Evolutionary conservation across 2,329 filamentous ascomycete genomes (phyloP).

Genomic region (Ascochyta koolunga): DNA sequence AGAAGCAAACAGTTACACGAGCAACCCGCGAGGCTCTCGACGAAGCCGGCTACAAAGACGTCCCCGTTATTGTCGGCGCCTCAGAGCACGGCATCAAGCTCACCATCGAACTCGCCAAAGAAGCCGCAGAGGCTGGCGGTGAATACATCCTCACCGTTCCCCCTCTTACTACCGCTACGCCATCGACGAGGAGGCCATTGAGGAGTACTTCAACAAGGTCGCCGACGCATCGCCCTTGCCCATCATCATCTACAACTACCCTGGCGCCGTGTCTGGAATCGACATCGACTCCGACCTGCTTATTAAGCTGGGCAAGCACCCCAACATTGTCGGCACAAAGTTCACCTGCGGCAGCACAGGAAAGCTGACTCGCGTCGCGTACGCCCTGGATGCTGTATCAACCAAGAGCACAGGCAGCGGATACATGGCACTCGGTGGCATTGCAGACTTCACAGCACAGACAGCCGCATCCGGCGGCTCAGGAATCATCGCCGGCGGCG

Average conservation of each 20-base stretch:
- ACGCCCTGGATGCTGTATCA: constrained; percentile 73
- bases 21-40: constrained; percentile 83
- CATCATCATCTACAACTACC: constrained; percentile 90
- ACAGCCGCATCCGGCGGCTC: constrained; percentile 79
- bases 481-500: constrained; percentile 84
- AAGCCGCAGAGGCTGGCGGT: constrained; percentile 71
- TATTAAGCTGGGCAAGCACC: constrained; percentile 77
- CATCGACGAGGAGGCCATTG: constrained; percentile 74
- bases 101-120: constrained; percentile 75
- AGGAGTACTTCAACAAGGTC: constrained; percentile 75
- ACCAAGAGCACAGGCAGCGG: constrained; percentile 56
- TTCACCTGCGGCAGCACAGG: constrained; percentile 92
- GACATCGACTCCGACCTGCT: constrained; percentile 90
- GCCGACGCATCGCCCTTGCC: constrained; percentile 77
- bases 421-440: constrained; percentile 87
- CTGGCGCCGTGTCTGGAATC: constrained; percentile 82
- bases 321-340: constrained; percentile 86
- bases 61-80: constrained; percentile 83
- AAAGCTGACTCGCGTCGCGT: constrained; percentile 82
- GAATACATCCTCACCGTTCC: constrained; percentile 82
- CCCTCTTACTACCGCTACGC: constrained; percentile 83
- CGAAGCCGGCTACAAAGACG: constrained; percentile 74
- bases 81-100: constrained; percentile 81
- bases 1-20: constrained; percentile 75
- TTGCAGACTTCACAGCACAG: constrained; percentile 86